Conservation (phyloP, 768 basidiomycete genomes). For the Boletus sp. region DNA sequence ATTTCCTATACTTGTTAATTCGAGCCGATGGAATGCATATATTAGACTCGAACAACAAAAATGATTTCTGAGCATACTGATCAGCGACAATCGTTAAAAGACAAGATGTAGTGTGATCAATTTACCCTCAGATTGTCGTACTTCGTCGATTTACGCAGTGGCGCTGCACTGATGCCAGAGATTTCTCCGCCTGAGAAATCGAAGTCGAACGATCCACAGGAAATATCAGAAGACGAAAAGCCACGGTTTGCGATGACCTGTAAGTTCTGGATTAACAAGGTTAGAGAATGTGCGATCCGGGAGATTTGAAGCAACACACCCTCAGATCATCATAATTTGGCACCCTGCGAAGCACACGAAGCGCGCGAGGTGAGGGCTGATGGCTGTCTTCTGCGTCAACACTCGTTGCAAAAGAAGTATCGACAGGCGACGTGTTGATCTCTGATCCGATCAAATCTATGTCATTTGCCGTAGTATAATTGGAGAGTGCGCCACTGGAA, state of each 20-base stretch:
- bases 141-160: not conserved
- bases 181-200: not conserved
- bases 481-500: slow-evolving; percentile 6
- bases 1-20: not conserved
- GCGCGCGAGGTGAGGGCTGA: not conserved
- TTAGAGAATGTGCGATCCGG: not conserved
- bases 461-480: not conserved
- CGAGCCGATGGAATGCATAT: not conserved
- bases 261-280: not conserved
- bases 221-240: not conserved
- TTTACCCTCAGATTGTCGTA: slow-evolving; percentile 1
- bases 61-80: slow-evolving; percentile 1
- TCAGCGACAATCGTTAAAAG: slow-evolving; percentile 1
- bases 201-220: not conserved
- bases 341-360: slow-evolving; percentile 18
- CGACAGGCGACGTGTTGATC: not conserved
- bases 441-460: not conserved
- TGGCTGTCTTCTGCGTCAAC: slow-evolving; percentile 7
- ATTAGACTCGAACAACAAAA: not conserved
- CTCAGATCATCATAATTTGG: slow-evolving; percentile 19
- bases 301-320: not conserved
- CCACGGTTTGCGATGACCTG: not conserved
- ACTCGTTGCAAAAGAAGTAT: slow-evolving; percentile 23
- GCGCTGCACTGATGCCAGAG: not conserved
- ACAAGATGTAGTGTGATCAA: not conserved